These are phyloP conservation scores for Taphrina deformans DNA, from an alignment of 1,139 yeast species.

Conservation along the genomic window DNA sequence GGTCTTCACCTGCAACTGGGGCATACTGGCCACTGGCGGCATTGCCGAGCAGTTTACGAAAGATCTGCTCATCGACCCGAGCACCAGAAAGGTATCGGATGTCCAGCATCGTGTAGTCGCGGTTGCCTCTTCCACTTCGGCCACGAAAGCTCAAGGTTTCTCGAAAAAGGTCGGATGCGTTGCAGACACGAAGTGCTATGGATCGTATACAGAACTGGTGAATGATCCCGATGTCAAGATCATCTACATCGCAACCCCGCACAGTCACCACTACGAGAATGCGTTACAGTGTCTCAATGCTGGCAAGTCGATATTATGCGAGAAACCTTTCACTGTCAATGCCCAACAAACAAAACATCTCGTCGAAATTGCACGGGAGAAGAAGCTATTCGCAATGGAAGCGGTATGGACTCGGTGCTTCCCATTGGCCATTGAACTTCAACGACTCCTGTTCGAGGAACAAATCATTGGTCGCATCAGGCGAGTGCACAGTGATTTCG, in stretches of 20 bases:
- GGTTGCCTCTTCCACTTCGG: conserved; percentile 43
- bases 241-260: conserved; percentile 63
- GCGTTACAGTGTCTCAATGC: conserved; percentile 54
- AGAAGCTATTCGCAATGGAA: conserved; percentile 59
- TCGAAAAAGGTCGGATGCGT: background rate
- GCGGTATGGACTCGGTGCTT: conserved; percentile 67
- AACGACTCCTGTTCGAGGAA: conserved; percentile 51
- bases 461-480: conserved; percentile 53
- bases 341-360: conserved; percentile 52
- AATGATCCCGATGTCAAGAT: conserved; percentile 53
- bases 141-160: conserved; percentile 43
- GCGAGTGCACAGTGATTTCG: conserved; percentile 51
- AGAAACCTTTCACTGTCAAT: conserved; percentile 62
- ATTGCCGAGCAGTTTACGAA: conserved; percentile 43
- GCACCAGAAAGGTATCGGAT: conserved; percentile 43
- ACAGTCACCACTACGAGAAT: conserved; percentile 56
- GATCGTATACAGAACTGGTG: conserved; percentile 49
- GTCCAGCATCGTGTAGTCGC: conserved; percentile 45
- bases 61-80: conserved; percentile 43
- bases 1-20: conserved; percentile 38
- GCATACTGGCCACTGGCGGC: conserved; percentile 38
- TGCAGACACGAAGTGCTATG: conserved; percentile 39
- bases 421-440: conserved; percentile 52
- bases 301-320: conserved; percentile 62
- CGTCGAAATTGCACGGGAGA: conserved; percentile 51